Evolutionary conservation across 73 alveolate species (phyloP).

Genomic region (Paramecium caudatum): DNA sequence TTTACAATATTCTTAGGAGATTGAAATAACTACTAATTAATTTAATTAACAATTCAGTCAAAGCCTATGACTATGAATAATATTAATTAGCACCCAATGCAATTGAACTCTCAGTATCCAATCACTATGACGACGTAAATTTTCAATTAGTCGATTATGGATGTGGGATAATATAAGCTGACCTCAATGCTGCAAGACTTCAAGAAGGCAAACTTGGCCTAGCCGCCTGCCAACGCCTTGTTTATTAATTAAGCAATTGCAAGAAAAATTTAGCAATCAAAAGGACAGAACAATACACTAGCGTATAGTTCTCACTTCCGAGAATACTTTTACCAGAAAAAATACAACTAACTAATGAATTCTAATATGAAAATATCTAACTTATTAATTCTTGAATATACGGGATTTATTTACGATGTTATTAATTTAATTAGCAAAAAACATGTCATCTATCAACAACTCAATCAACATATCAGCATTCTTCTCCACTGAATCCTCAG

Average conservation of each 20-base stretch:
- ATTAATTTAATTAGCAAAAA: too few species aligned
- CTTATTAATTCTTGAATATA: neutral
- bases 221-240: neutral
- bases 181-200: neutral
- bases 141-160: neutral
- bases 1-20: neutral
- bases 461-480: too few species aligned
- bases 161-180: neutral
- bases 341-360: neutral
- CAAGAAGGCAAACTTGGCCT: conserved; percentile 8
- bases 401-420: too few species aligned
- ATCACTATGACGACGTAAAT: neutral
- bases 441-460: too few species aligned
- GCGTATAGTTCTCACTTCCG: neutral
- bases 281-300: neutral
- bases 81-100: neutral
- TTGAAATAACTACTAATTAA: conserved; percentile 13
- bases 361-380: conserved; percentile 6
- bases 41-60: neutral
- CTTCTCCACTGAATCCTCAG: too few species aligned
- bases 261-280: neutral
- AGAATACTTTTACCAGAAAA: neutral
- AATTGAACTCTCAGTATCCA: neutral
- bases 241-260: neutral
- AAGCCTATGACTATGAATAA: neutral